Evolutionary conservation across 2,329 filamentous ascomycete genomes (phyloP).

Genomic region (Aspergillus intermedius): DNA sequence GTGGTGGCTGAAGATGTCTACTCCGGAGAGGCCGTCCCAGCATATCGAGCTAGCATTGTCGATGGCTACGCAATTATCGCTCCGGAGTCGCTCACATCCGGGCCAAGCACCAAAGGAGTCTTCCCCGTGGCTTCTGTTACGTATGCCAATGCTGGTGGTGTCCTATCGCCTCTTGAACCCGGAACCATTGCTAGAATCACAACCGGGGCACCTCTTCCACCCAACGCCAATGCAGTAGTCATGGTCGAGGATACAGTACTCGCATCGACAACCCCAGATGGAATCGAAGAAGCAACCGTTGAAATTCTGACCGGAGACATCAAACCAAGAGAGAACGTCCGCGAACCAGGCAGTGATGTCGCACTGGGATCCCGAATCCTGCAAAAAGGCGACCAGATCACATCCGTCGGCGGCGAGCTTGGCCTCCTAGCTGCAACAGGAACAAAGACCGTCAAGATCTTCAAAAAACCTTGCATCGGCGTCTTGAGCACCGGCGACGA

Average conservation of each 20-base stretch:
- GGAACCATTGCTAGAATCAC: slow-evolving; percentile 86
- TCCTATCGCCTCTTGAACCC: slow-evolving; percentile 54
- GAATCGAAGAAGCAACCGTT: slow-evolving; percentile 76
- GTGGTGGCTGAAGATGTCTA: slow-evolving; percentile 78
- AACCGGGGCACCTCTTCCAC: slow-evolving; percentile 84
- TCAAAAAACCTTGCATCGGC: slow-evolving; percentile 70
- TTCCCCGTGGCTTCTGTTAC: slow-evolving; percentile 85
- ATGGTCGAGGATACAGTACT: slow-evolving; percentile 95
- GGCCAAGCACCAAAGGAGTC: slow-evolving; percentile 60
- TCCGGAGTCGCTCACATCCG: slow-evolving; percentile 44
- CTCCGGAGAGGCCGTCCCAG: slow-evolving; percentile 77
- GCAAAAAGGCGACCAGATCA: slow-evolving; percentile 71
- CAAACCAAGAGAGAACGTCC: slow-evolving; percentile 74
- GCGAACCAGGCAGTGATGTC: slow-evolving; percentile 87
- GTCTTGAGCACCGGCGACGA: slow-evolving; percentile 93
- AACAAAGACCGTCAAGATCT: slow-evolving; percentile 62
- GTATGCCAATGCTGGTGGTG: slow-evolving; percentile 70
- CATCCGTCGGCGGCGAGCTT: slow-evolving; percentile 81
- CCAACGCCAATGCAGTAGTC: slow-evolving; percentile 81
- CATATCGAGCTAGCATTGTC: slow-evolving; percentile 91
- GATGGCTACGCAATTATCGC: slow-evolving; percentile 86
- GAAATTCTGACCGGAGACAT: slow-evolving; percentile 77
- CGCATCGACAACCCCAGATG: slow-evolving; percentile 67
- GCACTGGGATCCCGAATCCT: slow-evolving; percentile 63
- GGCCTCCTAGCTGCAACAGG: slow-evolving; percentile 84